These are phyloP conservation scores for Zygoascus bituminiphila DNA, from an alignment of 805 yeast species.

Conservation along the genomic window DNA sequence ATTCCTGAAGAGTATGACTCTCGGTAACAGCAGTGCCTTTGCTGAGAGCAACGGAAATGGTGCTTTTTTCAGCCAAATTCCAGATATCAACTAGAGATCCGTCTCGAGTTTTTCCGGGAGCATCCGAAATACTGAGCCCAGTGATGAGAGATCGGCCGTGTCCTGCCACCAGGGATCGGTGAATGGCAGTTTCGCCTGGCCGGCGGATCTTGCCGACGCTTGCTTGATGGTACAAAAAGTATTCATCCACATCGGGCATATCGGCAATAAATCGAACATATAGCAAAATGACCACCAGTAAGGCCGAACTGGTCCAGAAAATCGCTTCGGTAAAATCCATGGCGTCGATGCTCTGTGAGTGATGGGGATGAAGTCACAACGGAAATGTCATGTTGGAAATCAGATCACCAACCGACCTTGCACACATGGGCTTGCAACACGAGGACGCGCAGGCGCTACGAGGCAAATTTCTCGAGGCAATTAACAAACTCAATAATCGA, in stretches of 20 bases:
- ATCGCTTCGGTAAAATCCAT: conserved; percentile 5
- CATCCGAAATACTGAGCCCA: conserved; percentile 48
- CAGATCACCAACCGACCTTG: no score
- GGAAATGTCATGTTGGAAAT: neutral
- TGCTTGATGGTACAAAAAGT: conserved; percentile 44
- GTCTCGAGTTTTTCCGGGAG: conserved; percentile 46
- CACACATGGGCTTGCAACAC: no score
- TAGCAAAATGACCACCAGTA: neutral
- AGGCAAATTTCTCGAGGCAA: conserved; percentile 30
- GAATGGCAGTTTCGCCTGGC: conserved; percentile 62
- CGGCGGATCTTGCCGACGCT: conserved; percentile 56
- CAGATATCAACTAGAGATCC: conserved; percentile 73
- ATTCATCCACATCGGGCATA: conserved; percentile 31
- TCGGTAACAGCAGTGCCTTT: conserved; percentile 1
- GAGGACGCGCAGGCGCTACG: neutral
- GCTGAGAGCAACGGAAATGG: conserved; percentile 27
- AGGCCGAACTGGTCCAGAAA: neutral
- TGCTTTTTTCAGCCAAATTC: conserved; percentile 30
- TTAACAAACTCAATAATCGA: conserved; percentile 41
- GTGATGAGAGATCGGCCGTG: conserved; percentile 60
- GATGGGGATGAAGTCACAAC: neutral
- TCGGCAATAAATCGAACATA: conserved; percentile 17
- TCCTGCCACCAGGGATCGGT: conserved; percentile 67
- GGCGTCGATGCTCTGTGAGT: conserved; percentile 6
- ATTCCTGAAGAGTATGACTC: neutral